These are phyloP conservation scores for Venturiaceae sp. DNA, from an alignment of 2,329 filamentous ascomycete species.

Conservation along the genomic window DNA sequence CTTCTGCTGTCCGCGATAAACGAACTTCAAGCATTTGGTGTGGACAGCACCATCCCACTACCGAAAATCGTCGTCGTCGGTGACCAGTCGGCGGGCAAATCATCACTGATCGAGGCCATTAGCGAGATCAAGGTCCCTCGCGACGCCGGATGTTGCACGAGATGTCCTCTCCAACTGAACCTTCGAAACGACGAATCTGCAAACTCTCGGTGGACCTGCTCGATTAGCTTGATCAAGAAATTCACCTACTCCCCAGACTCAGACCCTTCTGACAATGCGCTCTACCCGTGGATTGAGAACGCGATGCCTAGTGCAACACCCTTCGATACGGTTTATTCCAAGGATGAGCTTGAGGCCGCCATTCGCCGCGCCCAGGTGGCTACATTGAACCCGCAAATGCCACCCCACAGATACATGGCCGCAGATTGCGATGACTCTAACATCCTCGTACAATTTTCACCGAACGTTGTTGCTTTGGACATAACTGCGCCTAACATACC, in stretches of 20 bases:
- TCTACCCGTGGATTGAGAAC: constrained; percentile 55
- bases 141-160: constrained; percentile 62
- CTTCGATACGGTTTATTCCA: constrained; percentile 56
- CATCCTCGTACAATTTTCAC: constrained; percentile 59
- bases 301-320: constrained; percentile 29
- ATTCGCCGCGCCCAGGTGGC: constrained; percentile 70
- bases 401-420: background rate
- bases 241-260: constrained; percentile 39
- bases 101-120: constrained; percentile 42
- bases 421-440: background rate
- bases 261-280: constrained; percentile 32
- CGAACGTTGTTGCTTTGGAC: constrained; percentile 69
- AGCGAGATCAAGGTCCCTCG: constrained; percentile 62
- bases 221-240: constrained; percentile 55
- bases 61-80: constrained; percentile 78
- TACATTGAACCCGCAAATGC: constrained; percentile 52
- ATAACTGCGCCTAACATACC: constrained; percentile 64
- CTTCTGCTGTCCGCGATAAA: constrained; percentile 56
- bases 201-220: constrained; percentile 54
- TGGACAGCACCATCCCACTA: constrained; percentile 38
- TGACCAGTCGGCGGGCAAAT: constrained; percentile 79
- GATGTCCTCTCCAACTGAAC: constrained; percentile 65
- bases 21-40: constrained; percentile 6
- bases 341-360: constrained; percentile 53
- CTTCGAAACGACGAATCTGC: constrained; percentile 33